Evolutionary conservation across 1,284 basidiomycete genomes (phyloP).

Genomic region (Uromyces viciae-fabae): DNA sequence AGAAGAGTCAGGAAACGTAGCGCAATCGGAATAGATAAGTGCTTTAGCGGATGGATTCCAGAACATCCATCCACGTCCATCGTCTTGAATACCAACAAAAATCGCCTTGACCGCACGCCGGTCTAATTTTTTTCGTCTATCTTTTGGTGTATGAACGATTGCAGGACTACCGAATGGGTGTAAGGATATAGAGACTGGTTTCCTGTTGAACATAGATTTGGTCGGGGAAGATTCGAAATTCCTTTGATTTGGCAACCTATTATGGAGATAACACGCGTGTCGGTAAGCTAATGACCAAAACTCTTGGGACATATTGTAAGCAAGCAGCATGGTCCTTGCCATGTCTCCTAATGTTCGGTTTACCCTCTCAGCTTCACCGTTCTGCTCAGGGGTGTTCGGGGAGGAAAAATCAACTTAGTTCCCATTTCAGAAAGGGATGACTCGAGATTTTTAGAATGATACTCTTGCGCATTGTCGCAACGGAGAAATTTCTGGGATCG

Average conservation of each 20-base stretch:
- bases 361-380: conserved; percentile 4
- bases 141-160: neutral
- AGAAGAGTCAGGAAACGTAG: neutral
- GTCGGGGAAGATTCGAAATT: neutral
- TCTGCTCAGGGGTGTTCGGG: conserved; percentile 6
- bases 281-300: conserved; percentile 1
- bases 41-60: neutral
- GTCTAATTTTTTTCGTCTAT: conserved; percentile 3
- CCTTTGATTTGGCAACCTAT: neutral
- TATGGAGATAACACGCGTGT: neutral
- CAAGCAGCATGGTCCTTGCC: neutral
- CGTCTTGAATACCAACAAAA: neutral
- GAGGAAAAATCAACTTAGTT: neutral
- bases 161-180: neutral
- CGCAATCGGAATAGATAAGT: neutral
- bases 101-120: neutral
- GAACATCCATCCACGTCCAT: neutral
- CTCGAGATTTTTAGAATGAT: neutral
- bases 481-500: neutral
- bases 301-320: neutral
- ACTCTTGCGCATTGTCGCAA: conserved; percentile 1
- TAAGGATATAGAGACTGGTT: neutral
- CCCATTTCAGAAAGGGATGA: neutral
- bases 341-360: conserved; percentile 13
- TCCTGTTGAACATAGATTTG: neutral